Percentiles rank a stretch among this genome's conserved stretches.
Conservation (phyloP, 495 filamentous ascomycete species). For the Aspergillus sclerotioniger region DNA sequence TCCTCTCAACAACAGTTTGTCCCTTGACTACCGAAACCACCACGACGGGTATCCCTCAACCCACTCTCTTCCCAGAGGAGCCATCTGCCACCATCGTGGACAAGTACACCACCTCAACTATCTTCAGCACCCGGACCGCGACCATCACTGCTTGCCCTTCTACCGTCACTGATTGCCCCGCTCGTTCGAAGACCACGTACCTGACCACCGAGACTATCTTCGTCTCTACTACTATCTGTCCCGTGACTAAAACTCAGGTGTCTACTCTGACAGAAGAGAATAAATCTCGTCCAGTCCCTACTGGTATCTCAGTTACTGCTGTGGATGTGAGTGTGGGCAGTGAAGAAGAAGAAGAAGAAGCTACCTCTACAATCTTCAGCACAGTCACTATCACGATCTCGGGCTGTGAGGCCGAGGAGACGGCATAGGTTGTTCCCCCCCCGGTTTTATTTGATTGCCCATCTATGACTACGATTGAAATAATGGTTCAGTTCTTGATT, state of each 20-base stretch:
- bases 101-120: neutral
- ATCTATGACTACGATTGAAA: neutral
- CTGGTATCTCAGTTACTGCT: too few species aligned
- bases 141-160: neutral
- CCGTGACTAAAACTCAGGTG: neutral
- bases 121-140: constrained; percentile 1
- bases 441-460: too few species aligned
- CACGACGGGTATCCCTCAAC: neutral
- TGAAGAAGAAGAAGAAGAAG: too few species aligned
- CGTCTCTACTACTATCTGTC: neutral
- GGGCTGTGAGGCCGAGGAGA: too few species aligned
- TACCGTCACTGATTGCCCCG: neutral
- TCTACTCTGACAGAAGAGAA: too few species aligned
- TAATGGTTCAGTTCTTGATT: too few species aligned
- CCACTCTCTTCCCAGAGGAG: neutral
- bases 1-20: neutral
- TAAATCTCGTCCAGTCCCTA: too few species aligned
- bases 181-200: neutral
- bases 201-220: neutral
- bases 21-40: neutral
- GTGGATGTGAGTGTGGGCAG: too few species aligned
- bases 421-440: too few species aligned
- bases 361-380: too few species aligned
- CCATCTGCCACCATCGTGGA: neutral
- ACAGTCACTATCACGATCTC: too few species aligned